Evolutionary conservation across 2,329 filamentous ascomycete genomes (phyloP).

Genomic region (Paecilomyces formosus): DNA sequence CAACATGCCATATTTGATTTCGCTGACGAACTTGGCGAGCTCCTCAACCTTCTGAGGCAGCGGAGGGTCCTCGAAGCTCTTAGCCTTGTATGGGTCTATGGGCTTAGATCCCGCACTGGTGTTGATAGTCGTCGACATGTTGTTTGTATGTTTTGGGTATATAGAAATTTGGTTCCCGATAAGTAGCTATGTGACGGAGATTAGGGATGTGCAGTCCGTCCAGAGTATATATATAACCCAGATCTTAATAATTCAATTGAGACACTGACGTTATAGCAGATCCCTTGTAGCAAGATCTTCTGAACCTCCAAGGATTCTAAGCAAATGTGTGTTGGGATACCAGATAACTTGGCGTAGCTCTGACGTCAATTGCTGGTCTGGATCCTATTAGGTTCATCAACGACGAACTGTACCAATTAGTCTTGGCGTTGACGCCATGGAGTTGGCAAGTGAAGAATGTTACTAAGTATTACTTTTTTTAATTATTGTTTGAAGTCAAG

Average conservation of each 20-base stretch:
- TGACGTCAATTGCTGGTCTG: constrained; percentile 9
- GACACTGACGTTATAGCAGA: constrained; percentile 4
- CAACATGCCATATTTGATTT: constrained; percentile 81
- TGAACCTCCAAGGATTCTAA: background rate
- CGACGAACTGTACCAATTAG: background rate
- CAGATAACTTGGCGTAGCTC: constrained; percentile 9
- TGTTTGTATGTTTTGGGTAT: constrained; percentile 3
- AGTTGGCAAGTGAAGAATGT: background rate
- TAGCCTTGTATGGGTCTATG: constrained; percentile 72
- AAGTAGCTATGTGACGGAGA: constrained; percentile 1
- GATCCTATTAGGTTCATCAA: background rate
- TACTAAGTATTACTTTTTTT: too few species aligned
- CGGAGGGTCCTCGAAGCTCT: constrained; percentile 64
- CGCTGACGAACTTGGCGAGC: constrained; percentile 61
- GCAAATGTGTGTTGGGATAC: background rate
- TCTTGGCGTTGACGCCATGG: background rate
- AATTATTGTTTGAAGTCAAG: too few species aligned
- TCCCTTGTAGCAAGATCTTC: background rate
- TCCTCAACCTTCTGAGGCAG: constrained; percentile 71
- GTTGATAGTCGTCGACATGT: constrained; percentile 42
- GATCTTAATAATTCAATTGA: background rate
- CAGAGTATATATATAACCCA: background rate
- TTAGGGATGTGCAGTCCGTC: background rate
- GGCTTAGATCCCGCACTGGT: constrained; percentile 55
- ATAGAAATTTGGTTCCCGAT: background rate